A percentile compares a stretch with the other conserved stretches of the same genome.
Conservation (phyloP, 306 rosid species). For the Hippophae tibetana region DNA sequence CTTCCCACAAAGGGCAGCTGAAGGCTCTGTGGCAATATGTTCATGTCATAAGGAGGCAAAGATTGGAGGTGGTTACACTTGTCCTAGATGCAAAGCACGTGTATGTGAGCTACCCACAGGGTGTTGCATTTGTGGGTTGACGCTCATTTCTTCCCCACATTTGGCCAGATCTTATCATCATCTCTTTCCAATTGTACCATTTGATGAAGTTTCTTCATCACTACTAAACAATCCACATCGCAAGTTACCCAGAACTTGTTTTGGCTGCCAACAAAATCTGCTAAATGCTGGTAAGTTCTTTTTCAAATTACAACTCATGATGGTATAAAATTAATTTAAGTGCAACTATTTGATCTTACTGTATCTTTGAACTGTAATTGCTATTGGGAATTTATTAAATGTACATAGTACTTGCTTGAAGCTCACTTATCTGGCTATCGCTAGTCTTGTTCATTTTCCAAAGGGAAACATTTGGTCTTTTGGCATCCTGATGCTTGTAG, state of each 20-base stretch:
- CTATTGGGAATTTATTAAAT: too few species aligned
- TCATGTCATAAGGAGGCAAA: slow-evolving; percentile 89
- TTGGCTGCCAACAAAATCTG: slow-evolving; percentile 86
- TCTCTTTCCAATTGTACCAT: slow-evolving; percentile 90
- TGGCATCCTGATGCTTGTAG: background rate
- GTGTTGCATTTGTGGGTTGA: slow-evolving; percentile 86
- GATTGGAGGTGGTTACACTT: slow-evolving; percentile 79
- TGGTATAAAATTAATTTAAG: too few species aligned
- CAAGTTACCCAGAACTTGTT: slow-evolving; percentile 48
- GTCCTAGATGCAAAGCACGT: slow-evolving; percentile 97
- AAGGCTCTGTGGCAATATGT: slow-evolving; percentile 81
- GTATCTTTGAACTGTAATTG: too few species aligned
- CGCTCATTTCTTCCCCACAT: slow-evolving; percentile 94
- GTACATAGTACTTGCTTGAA: too few species aligned
- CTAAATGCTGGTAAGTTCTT: slow-evolving; percentile 45
- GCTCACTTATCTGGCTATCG: too few species aligned
- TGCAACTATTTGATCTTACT: too few species aligned
- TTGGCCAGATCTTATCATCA: slow-evolving; percentile 98
- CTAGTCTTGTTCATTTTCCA: background rate
- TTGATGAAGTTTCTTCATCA: slow-evolving; percentile 59
- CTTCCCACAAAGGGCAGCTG: slow-evolving; percentile 94
- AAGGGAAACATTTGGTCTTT: background rate
- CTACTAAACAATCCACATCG: slow-evolving; percentile 33
- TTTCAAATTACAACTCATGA: background rate
- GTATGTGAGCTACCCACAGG: slow-evolving; percentile 92